Evolutionary conservation across 148 eudicot species (phyloP).

Genomic region (Chenopodium formosanum): DNA sequence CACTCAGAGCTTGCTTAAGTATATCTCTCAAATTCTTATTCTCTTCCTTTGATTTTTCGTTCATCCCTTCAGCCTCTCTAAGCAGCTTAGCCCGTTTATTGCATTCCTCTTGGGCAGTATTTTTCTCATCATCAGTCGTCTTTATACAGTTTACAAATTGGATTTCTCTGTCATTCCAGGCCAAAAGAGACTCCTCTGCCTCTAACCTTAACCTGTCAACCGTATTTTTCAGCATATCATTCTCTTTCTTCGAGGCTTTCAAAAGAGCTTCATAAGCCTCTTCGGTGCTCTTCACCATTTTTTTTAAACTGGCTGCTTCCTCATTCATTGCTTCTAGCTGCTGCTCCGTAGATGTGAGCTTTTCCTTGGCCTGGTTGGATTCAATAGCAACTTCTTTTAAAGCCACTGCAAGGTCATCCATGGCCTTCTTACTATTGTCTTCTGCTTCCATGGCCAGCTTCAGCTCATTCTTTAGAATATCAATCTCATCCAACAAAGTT

Average conservation of each 20-base stretch:
- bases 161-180: slow-evolving; percentile 71
- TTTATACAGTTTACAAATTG: slow-evolving; percentile 76
- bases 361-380: slow-evolving; percentile 54
- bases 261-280: slow-evolving; percentile 40
- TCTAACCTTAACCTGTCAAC: slow-evolving; percentile 59
- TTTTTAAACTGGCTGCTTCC: slow-evolving; percentile 45
- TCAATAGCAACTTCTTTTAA: slow-evolving; percentile 70
- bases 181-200: slow-evolving; percentile 70
- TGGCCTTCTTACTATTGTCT: slow-evolving; percentile 68
- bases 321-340: slow-evolving; percentile 47
- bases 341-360: slow-evolving; percentile 31
- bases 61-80: slow-evolving; percentile 33
- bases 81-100: slow-evolving; percentile 31
- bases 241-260: slow-evolving; percentile 44
- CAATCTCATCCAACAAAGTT: slow-evolving; percentile 39
- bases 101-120: slow-evolving; percentile 34
- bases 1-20: slow-evolving; percentile 75
- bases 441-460: slow-evolving; percentile 64
- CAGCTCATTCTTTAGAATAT: slow-evolving; percentile 44
- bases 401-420: slow-evolving; percentile 87
- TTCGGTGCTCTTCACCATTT: slow-evolving; percentile 36
- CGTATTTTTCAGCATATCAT: slow-evolving; percentile 49
- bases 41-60: slow-evolving; percentile 53
- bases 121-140: slow-evolving; percentile 64
- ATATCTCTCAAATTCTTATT: slow-evolving; percentile 65